These are phyloP conservation scores for Colletotrichum lini DNA, from an alignment of 2,329 filamentous ascomycete species.

Conservation along the genomic window DNA sequence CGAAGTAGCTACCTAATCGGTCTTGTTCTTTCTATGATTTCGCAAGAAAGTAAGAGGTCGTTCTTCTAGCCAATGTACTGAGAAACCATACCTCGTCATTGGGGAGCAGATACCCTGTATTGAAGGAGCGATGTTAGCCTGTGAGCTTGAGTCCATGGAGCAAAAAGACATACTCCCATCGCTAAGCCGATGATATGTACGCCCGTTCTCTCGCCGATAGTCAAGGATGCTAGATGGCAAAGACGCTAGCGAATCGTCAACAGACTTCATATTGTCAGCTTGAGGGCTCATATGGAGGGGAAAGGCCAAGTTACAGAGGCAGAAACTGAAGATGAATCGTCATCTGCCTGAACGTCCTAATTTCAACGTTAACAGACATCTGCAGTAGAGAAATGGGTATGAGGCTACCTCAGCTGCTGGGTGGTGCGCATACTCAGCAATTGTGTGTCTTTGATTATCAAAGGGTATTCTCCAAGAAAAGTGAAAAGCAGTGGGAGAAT, in stretches of 20 bases:
- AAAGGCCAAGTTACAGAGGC: background rate
- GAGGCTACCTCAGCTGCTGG: background rate
- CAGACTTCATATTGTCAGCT: background rate
- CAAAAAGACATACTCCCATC: slow-evolving; percentile 15
- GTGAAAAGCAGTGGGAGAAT: no score
- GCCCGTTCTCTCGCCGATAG: slow-evolving; percentile 32
- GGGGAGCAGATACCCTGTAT: slow-evolving; percentile 34
- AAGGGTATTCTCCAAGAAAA: no score
- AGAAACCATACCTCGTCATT: slow-evolving; percentile 27
- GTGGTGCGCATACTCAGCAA: background rate
- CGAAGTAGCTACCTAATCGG: slow-evolving; percentile 16
- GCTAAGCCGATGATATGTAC: slow-evolving; percentile 42
- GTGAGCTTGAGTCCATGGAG: no score
- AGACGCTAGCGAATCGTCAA: background rate
- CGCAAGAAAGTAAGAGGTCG: background rate
- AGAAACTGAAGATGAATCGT: background rate
- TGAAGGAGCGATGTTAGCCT: background rate
- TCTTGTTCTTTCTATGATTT: slow-evolving; percentile 21
- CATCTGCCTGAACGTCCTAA: background rate
- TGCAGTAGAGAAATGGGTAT: fast-evolving
- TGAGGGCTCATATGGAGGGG: no score
- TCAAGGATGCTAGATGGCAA: slow-evolving; percentile 17
- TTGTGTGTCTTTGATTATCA: background rate
- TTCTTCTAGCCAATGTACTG: background rate
- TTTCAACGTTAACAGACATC: background rate